A percentile compares a stretch with the other conserved stretches of the same genome.
phyloP scores from a whole-genome alignment of 257 asterid species.

The Ilex asprella region DNA sequence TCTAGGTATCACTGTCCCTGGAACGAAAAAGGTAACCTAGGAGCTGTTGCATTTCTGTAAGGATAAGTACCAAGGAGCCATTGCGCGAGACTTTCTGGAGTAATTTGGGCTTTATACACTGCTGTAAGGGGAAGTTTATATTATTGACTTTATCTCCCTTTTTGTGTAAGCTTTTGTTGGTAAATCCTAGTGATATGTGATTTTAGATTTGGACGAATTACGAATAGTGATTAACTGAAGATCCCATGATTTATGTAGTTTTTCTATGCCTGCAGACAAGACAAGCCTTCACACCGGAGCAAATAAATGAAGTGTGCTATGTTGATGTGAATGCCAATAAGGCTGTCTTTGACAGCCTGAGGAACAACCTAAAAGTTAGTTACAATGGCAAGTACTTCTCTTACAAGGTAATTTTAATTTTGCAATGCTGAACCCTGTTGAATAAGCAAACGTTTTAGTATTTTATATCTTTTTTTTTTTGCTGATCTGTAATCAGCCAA shows the following conservation, averaged over 20 bases:
- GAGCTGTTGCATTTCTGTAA: too few relatives aligned
- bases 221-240: not conserved
- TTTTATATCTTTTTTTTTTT: too few relatives aligned
- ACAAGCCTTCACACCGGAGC: slow-evolving; percentile 62
- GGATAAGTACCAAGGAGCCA: too few relatives aligned
- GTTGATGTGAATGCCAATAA: slow-evolving; percentile 76
- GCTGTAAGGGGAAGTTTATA: too few relatives aligned
- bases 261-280: slow-evolving; percentile 46
- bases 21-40: too few relatives aligned
- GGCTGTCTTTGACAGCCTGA: slow-evolving; percentile 76
- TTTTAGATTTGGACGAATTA: slow-evolving; percentile 1
- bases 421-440: not conserved
- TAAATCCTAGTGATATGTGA: too few relatives aligned
- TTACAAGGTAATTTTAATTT: slow-evolving; percentile 58
- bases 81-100: too few relatives aligned
- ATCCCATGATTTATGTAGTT: slow-evolving; percentile 8
- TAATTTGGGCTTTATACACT: too few relatives aligned
- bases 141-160: too few relatives aligned
- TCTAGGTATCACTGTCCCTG: too few relatives aligned
- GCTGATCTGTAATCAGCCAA: too few relatives aligned
- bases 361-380: slow-evolving; percentile 64
- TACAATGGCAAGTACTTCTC: slow-evolving; percentile 69
- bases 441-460: not conserved
- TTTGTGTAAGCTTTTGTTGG: too few relatives aligned
- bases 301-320: slow-evolving; percentile 63